Base-by-base conservation (phyloP, 805 yeast species). In the Danielozyma ontarioensis region DNA sequence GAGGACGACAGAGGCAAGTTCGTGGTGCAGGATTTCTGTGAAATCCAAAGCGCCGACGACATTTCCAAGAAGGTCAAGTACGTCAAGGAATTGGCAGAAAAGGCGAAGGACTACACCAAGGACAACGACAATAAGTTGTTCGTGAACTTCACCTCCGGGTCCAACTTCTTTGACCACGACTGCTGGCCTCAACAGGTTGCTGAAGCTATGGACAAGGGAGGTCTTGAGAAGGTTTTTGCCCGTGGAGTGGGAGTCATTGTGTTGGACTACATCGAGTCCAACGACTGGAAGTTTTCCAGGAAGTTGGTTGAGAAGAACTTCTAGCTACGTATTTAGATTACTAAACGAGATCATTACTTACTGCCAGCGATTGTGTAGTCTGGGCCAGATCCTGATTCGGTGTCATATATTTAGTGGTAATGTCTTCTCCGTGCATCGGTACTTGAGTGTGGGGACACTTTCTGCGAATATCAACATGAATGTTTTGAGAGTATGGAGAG, bases 111-210 rank as follows among this genome's bases (percentile, higher is more conserved):
- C 15, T 70, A 74, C 57, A 65, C 74, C 31, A 53, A 63, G 35
- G 42, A 59, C 17, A 56, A 57, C 36, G 71, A 70, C 39, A 64
- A 73, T 31, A 82, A 80, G 55, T 59, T 83, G 42, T 83, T 74
- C 46, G 58, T 83, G 40, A 83, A 83, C 60, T 83, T 80, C 55
- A 77, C 86, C 37, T 72, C 87, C 1, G 90, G 82, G 13, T 70
- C 88, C 28, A 80, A 80, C 57, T 80, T 82, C 53, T 80, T 79
- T 56, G 76, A 80, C 56, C 76, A 68, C 32, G 68, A 64, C 29
- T 82, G 86, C 55, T 83, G 93, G 93, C 93, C 93, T 1, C 68
- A 72, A 37, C 66, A 72, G 44, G 75, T 83, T 39, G 76, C 87
- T 13, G 60, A 68, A 35, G 77, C 76, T 35, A 60, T 76, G 57